Evolutionary conservation across 2,329 filamentous ascomycete genomes (phyloP).

Genomic region (Reticulascus tulasneorum): DNA sequence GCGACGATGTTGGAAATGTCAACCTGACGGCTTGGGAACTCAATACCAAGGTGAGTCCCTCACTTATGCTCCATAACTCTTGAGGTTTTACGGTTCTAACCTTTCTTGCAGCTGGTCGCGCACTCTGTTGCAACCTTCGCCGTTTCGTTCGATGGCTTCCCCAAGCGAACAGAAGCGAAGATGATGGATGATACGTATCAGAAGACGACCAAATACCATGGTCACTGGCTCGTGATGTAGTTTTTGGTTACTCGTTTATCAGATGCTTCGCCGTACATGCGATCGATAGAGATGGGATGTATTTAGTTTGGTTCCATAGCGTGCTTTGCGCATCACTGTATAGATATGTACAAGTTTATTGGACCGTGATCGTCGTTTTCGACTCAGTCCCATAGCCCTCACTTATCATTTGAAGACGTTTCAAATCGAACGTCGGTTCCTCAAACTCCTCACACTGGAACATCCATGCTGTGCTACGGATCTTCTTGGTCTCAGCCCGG

Average conservation of each 20-base stretch:
- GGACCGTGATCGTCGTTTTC: too few relatives aligned
- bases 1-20: conserved; percentile 55
- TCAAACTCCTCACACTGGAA: too few relatives aligned
- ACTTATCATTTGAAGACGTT: too few relatives aligned
- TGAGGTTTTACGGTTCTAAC: conserved; percentile 15
- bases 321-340: too few relatives aligned
- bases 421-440: too few relatives aligned
- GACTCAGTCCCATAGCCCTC: too few relatives aligned
- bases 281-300: too few relatives aligned
- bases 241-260: background rate
- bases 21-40: conserved; percentile 57
- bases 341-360: too few relatives aligned
- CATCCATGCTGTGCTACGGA: too few relatives aligned
- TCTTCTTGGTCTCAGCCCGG: too few relatives aligned
- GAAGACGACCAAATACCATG: conserved; percentile 44
- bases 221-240: conserved; percentile 43
- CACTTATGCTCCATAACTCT: background rate
- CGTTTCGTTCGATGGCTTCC: conserved; percentile 61
- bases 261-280: too few relatives aligned
- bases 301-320: too few relatives aligned
- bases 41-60: conserved; percentile 50
- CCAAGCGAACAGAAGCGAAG: conserved; percentile 40
- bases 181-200: conserved; percentile 24
- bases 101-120: conserved; percentile 52
- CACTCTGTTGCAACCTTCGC: conserved; percentile 71